A percentile compares a stretch with the other conserved stretches of the same genome.
Conservation (phyloP, 768 basidiomycete species). For the Xanthoconium stramineum region DNA sequence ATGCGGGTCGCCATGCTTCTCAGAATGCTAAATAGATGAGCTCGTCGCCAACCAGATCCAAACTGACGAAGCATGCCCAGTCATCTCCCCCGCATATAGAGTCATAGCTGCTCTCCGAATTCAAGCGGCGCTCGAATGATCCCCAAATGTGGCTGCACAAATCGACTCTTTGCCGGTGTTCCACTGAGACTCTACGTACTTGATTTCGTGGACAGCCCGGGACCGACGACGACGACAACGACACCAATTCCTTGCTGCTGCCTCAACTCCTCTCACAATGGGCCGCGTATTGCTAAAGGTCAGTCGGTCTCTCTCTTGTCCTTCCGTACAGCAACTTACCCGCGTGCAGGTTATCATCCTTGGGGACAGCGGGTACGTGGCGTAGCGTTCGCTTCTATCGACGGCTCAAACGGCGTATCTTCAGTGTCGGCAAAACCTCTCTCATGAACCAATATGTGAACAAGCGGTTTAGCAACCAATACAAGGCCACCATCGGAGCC, state of each 20-base stretch:
- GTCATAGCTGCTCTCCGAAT: conserved; percentile 5
- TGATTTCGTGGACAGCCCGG: conserved; percentile 6
- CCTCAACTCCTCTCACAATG: conserved; percentile 40
- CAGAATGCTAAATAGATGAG: background rate
- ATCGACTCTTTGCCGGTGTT: conserved; percentile 14
- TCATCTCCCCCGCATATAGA: background rate
- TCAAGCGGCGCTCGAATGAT: conserved; percentile 27
- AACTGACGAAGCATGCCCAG: conserved; percentile 1
- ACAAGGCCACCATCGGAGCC: conserved; percentile 98
- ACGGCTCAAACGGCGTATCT: conserved; percentile 8
- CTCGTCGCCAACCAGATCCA: conserved; percentile 9
- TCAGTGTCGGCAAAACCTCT: conserved; percentile 96
- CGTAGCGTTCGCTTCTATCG: background rate
- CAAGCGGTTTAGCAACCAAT: conserved; percentile 99
- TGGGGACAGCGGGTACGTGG: conserved; percentile 87
- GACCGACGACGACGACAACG: conserved; percentile 3
- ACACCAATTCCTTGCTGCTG: background rate
- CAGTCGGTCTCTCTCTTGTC: conserved; percentile 5
- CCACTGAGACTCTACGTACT: conserved; percentile 17
- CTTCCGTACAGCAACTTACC: conserved; percentile 9
- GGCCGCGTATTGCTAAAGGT: conserved; percentile 89
- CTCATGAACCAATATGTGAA: conserved; percentile 99
- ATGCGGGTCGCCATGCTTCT: conserved; percentile 34
- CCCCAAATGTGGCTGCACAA: conserved; percentile 15
- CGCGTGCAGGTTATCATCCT: conserved; percentile 88